Evolutionary conservation across 192 early-diverging fungal species (phyloP).

Genomic region (Lunasporangiospora selenospora): DNA sequence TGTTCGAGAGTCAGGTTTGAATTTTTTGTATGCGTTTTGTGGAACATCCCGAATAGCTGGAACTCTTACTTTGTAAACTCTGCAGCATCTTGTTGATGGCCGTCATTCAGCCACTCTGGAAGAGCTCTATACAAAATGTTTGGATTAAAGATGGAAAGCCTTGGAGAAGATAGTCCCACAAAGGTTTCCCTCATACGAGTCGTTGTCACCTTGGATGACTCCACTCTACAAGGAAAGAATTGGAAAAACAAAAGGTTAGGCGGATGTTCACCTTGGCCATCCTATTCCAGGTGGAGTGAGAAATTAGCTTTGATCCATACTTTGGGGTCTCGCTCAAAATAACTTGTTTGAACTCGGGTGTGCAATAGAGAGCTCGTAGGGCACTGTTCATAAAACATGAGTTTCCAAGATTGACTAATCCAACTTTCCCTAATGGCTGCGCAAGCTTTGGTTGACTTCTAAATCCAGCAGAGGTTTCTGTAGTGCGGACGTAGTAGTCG

Average conservation of each 20-base stretch:
- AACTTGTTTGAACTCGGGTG: conserved; percentile 16
- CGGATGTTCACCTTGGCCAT: too few species aligned
- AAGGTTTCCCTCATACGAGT: conserved; percentile 23
- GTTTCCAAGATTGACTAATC: conserved; percentile 84
- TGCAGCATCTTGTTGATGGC: conserved; percentile 39
- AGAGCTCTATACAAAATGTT: conserved; percentile 23
- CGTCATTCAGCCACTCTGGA: conserved; percentile 40
- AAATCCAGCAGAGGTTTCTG: conserved; percentile 21
- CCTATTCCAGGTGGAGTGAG: too few species aligned
- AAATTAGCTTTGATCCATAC: too few species aligned
- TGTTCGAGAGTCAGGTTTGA: not conserved
- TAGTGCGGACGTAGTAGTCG: not conserved
- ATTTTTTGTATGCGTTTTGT: too few species aligned
- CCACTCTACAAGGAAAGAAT: conserved; percentile 9
- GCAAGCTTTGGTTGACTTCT: conserved; percentile 9
- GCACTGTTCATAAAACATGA: conserved; percentile 91
- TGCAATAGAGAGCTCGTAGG: conserved; percentile 62
- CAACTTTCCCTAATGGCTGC: conserved; percentile 49
- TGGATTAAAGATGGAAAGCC: conserved; percentile 27
- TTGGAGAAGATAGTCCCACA: conserved; percentile 16
- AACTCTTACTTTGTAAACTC: conserved; percentile 44
- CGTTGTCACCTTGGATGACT: conserved; percentile 12
- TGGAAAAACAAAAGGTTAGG: too few species aligned
- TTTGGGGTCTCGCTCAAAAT: conserved; percentile 10
- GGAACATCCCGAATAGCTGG: too few species aligned